Evolutionary conservation across 495 filamentous ascomycete species (phyloP).

Genomic region (Penicillium bovifimosum): DNA sequence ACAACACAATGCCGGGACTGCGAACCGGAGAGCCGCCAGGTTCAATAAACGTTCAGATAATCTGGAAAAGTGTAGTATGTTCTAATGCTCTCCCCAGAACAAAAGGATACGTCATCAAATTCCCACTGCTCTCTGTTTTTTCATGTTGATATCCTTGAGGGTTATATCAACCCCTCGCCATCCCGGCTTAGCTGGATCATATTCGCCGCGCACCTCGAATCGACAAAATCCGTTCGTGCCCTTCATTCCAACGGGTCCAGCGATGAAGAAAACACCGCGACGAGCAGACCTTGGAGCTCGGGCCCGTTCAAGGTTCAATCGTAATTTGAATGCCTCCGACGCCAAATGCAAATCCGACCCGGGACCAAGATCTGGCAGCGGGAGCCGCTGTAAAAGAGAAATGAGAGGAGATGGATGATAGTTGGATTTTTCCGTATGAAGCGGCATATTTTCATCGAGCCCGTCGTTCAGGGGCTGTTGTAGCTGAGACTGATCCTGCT

Average conservation of each 20-base stretch:
- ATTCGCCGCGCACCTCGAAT: constrained; percentile 54
- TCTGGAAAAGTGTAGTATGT: neutral
- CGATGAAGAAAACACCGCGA: constrained; percentile 58
- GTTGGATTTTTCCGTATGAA: constrained; percentile 20
- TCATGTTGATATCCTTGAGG: constrained; percentile 31
- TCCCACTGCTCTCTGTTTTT: constrained; percentile 27
- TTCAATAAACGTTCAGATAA: neutral
- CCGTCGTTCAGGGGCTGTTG: constrained; percentile 15
- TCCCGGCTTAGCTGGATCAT: constrained; percentile 48
- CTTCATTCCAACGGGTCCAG: constrained; percentile 60
- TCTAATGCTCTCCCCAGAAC: neutral
- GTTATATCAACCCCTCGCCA: constrained; percentile 33
- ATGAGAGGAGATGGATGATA: constrained; percentile 30
- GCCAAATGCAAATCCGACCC: constrained; percentile 38
- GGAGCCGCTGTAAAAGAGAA: constrained; percentile 32
- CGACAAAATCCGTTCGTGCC: constrained; percentile 52
- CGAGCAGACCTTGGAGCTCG: constrained; percentile 38
- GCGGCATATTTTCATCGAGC: constrained; percentile 11
- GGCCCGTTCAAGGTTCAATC: constrained; percentile 36
- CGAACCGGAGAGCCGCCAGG: neutral
- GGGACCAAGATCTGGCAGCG: constrained; percentile 33
- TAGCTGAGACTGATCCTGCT: constrained; percentile 22
- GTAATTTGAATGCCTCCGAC: constrained; percentile 49
- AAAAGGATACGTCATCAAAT: constrained; percentile 1
- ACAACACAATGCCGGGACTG: neutral